Percentiles rank a stretch among this genome's conserved stretches.
These are phyloP conservation scores for Cyberlindnera euphorbiae DNA, from an alignment of 805 yeast species.

Conservation along the genomic window DNA sequence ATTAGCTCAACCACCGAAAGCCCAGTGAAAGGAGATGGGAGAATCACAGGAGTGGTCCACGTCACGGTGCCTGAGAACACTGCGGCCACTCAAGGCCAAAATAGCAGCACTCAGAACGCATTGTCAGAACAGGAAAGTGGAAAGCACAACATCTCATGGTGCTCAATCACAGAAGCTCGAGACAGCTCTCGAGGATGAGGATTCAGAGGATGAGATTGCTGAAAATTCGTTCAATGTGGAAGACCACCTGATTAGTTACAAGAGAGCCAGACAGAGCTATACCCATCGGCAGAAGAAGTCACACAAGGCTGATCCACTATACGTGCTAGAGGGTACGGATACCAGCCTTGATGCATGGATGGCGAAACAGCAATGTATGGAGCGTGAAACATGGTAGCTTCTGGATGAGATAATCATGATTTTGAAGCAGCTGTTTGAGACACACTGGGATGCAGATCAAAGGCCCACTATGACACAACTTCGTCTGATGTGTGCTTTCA, in stretches of 20 bases:
- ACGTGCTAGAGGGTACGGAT: no score
- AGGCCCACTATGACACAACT: neutral
- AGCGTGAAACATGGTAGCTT: no score
- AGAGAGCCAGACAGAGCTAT: slow-evolving; percentile 3
- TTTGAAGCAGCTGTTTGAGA: slow-evolving; percentile 1
- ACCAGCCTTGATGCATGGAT: no score
- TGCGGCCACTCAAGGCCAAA: slow-evolving; percentile 16
- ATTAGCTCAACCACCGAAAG: no score
- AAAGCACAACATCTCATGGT: neutral
- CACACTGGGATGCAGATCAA: neutral
- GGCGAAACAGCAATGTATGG: no score
- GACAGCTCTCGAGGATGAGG: no score
- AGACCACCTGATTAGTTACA: slow-evolving; percentile 5
- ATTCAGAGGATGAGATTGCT: neutral
- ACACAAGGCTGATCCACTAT: slow-evolving; percentile 3
- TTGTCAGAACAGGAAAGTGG: neutral
- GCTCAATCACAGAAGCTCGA: no score
- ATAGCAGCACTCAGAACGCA: slow-evolving; percentile 6
- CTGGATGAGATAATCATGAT: neutral
- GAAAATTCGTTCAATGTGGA: slow-evolving; percentile 8
- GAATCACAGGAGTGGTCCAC: slow-evolving; percentile 7
- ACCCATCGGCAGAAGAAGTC: neutral
- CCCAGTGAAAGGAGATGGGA: neutral
- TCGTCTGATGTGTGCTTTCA: slow-evolving; percentile 4
- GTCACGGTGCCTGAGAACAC: slow-evolving; percentile 9